These are phyloP conservation scores for Talaromyces marneffei DNA, from an alignment of 2,329 filamentous ascomycete genomes.

Conservation along the genomic window DNA sequence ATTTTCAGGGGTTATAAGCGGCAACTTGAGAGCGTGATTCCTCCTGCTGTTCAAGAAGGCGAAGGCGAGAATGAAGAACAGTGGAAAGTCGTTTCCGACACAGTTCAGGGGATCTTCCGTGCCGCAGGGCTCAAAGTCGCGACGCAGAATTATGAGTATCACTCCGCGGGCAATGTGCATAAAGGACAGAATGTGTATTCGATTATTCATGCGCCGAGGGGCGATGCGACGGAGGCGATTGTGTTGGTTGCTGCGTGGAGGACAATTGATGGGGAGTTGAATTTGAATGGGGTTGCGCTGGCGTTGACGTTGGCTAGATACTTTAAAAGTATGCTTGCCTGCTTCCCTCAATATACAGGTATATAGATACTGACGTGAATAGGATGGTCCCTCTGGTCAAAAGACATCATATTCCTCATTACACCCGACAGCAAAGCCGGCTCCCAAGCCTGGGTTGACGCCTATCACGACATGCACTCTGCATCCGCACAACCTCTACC, in stretches of 20 bases:
- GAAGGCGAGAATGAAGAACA: neutral
- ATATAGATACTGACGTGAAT: constrained; percentile 16
- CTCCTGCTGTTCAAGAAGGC: neutral
- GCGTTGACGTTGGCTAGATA: constrained; percentile 84
- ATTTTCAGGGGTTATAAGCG: constrained; percentile 84
- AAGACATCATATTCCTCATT: constrained; percentile 91
- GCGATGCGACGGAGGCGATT: constrained; percentile 94
- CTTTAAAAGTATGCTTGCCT: constrained; percentile 64
- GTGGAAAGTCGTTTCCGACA: constrained; percentile 51
- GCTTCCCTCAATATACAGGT: neutral
- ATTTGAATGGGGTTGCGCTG: constrained; percentile 80
- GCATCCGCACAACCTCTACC: constrained; percentile 67
- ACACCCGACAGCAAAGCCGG: constrained; percentile 84
- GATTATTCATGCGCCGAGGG: constrained; percentile 84
- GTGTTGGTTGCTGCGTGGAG: constrained; percentile 86
- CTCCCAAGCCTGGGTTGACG: constrained; percentile 94
- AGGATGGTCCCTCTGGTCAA: constrained; percentile 97
- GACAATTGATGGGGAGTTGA: constrained; percentile 71
- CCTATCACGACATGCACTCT: constrained; percentile 86
- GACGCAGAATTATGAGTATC: constrained; percentile 81
- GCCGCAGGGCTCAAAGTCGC: constrained; percentile 81
- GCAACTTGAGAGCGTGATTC: constrained; percentile 59
- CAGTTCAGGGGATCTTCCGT: constrained; percentile 67
- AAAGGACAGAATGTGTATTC: constrained; percentile 88
- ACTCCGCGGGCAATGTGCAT: constrained; percentile 66